Evolutionary conservation across 2,329 filamentous ascomycete genomes (phyloP).

Genomic region (Podosphaera aphanis): DNA sequence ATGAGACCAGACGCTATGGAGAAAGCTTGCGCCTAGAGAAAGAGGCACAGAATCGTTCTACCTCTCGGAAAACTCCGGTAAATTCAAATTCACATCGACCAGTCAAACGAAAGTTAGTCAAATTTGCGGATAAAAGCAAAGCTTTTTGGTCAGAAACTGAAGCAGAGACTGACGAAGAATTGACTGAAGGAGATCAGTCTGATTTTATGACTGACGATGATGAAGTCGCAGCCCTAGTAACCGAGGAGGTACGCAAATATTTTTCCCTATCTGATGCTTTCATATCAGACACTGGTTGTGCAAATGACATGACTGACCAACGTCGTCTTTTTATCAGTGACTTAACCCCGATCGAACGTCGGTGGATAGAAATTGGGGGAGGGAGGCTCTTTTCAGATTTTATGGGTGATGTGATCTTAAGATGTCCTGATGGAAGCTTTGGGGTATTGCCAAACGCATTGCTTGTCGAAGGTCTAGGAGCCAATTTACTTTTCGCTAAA

Average conservation of each 20-base stretch:
- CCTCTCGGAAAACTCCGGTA: neutral
- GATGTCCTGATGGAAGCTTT: too few species aligned
- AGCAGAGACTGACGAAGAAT: too few species aligned
- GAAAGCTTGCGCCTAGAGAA: too few species aligned
- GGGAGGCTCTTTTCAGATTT: too few species aligned
- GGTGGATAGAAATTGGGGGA: too few species aligned
- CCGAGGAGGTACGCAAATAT: conserved; percentile 1
- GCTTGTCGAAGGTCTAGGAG: neutral
- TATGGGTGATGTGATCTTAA: too few species aligned
- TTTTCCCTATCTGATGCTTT: neutral
- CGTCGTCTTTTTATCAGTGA: too few species aligned
- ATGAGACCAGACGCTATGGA: neutral
- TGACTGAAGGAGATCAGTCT: neutral
- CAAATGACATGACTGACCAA: too few species aligned
- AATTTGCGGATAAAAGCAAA: neutral
- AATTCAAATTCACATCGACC: neutral
- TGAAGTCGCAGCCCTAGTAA: neutral
- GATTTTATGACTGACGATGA: neutral
- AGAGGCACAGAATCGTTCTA: neutral
- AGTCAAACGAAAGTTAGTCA: neutral
- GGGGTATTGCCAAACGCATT: neutral
- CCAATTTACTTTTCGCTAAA: conserved; percentile 1
- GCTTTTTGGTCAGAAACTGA: too few species aligned
- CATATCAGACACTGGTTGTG: neutral
- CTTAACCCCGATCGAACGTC: too few species aligned